Conservation (phyloP, 1,284 basidiomycete species). For the Ustilago sp. region DNA sequence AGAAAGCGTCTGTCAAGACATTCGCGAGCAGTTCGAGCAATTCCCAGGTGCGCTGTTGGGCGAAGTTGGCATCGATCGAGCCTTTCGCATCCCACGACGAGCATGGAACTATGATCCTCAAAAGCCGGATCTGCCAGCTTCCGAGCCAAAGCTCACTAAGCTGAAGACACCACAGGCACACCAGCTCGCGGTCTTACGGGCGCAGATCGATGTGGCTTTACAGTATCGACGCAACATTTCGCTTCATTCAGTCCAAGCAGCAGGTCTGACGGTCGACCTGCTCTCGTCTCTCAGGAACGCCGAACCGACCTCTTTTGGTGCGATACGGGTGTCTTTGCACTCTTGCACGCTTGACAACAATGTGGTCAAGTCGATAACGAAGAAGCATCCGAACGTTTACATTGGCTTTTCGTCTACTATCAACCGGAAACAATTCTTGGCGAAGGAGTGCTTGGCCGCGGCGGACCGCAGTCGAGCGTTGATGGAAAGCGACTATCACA, state of each 20-base stretch:
- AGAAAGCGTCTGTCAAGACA: constrained; percentile 22
- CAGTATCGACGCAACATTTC: constrained; percentile 55
- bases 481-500: constrained; percentile 62
- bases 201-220: constrained; percentile 59
- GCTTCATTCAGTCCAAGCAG: constrained; percentile 65
- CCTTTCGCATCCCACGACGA: constrained; percentile 57
- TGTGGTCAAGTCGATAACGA: constrained; percentile 52
- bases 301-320: constrained; percentile 33
- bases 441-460: constrained; percentile 42
- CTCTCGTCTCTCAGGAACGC: constrained; percentile 43
- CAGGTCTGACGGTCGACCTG: constrained; percentile 53
- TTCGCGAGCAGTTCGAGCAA: constrained; percentile 39
- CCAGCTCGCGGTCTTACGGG: constrained; percentile 55
- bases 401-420: constrained; percentile 65
- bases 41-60: constrained; percentile 61
- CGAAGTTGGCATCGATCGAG: constrained; percentile 65
- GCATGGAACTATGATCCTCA: constrained; percentile 45
- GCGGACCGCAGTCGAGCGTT: constrained; percentile 48
- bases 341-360: constrained; percentile 64
- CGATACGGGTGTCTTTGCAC: constrained; percentile 56
- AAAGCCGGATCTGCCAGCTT: background rate
- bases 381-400: constrained; percentile 58
- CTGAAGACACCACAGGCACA: constrained; percentile 62
- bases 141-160: constrained; percentile 39
- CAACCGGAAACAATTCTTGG: constrained; percentile 55